Evolutionary conservation across 139 green algal genomes (phyloP).

Genomic region (Picochlorum sp.): DNA sequence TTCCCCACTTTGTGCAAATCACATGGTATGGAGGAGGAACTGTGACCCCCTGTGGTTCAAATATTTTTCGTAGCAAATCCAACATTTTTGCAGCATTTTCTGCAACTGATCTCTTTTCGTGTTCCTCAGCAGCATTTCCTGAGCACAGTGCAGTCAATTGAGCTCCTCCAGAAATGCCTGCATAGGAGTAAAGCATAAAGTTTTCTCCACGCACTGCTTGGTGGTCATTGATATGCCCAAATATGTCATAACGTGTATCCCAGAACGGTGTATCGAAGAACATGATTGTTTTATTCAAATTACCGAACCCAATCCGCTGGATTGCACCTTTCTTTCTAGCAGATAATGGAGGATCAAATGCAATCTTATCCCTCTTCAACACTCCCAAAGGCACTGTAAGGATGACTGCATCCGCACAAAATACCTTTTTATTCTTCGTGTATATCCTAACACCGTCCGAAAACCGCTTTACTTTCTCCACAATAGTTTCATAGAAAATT

Average conservation of each 20-base stretch:
- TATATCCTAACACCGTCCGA: constrained; percentile 45
- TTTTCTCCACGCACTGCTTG: constrained; percentile 53
- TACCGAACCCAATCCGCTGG: constrained; percentile 68
- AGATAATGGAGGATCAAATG: constrained; percentile 79
- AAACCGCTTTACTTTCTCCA: constrained; percentile 45
- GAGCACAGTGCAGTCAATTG: constrained; percentile 80
- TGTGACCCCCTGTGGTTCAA: constrained; percentile 44
- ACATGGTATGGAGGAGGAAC: constrained; percentile 58
- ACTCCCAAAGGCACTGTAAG: constrained; percentile 86
- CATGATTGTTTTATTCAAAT: constrained; percentile 85
- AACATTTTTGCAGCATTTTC: constrained; percentile 60
- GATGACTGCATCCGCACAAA: constrained; percentile 61
- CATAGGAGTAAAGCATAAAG: constrained; percentile 91
- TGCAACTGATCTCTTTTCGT: constrained; percentile 47
- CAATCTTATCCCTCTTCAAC: constrained; percentile 55
- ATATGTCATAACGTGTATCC: constrained; percentile 71
- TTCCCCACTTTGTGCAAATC: constrained; percentile 72
- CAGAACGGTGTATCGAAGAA: constrained; percentile 91
- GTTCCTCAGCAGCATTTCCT: constrained; percentile 42
- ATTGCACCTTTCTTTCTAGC: constrained; percentile 75
- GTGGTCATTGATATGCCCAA: constrained; percentile 58
- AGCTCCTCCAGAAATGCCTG: constrained; percentile 48
- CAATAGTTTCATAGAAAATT: constrained; percentile 67
- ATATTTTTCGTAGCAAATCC: constrained; percentile 65
- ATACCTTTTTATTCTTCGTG: constrained; percentile 26